Evolutionary conservation across 768 basidiomycete genomes (phyloP), one percentile per base, ranked within the genome.

Genomic region (Rubroboletus satanas): DNA sequence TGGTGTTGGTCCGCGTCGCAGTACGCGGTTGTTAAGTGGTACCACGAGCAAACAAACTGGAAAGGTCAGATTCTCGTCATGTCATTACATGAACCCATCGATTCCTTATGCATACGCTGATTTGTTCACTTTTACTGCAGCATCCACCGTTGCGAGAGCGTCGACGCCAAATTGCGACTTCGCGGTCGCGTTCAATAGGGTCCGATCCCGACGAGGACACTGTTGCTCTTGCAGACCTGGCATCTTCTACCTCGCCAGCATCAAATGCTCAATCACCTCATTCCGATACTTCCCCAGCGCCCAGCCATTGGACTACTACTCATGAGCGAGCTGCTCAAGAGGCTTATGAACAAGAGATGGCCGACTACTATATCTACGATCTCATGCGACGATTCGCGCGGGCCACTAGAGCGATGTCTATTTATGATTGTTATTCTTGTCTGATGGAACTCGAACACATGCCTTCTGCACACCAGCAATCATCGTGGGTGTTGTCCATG

Each of bases 331-430:
- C 81, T 18, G 83, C 85, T 33, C 84, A 87, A 63, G 87, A 90
- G 54, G 77, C 81, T 39, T 85, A 86, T 61, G 86, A 87, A 59
- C 75, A 74, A 38, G 85, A 85, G 51, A 75, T 87, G 53, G 93
- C 93, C 26, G 93, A 96, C 51, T 79, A 88, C 63, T 87, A 89
- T 71, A 77, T 97, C 51, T 88, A 93, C 63, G 82, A 87, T 63
- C 77, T 95, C 43, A 82, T 90, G 72, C 82, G 90, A 57, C 79
- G 79, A 52, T 96, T 93, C 70, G 96, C 89, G 10, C 80, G 78
- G 50, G 94, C 93, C 14, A 81, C 83, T n/a, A 78, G 83, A 59
- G 82, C 84, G 31, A 73, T 94, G 65, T 81, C 88, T 23, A 71
- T 81, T 62, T 97, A 90, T 72, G 84, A 92, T 64, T 88, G 86